phyloP scores from a whole-genome alignment of 169 alveolate genomes.

The Eimeria maxima region DNA sequence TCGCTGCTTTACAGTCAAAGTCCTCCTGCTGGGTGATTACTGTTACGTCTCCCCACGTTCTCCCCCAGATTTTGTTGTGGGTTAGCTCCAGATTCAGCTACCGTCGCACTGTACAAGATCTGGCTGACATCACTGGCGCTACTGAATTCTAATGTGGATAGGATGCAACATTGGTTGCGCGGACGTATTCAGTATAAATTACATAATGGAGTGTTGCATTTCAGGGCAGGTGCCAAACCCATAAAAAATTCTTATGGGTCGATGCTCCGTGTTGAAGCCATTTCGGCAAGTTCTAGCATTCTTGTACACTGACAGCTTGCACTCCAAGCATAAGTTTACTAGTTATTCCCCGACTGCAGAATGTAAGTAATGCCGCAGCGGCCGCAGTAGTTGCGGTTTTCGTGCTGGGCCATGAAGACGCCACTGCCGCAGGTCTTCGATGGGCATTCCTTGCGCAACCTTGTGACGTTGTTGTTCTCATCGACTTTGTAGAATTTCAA shows the following conservation, averaged over 20 bases:
- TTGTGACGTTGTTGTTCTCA: constrained; percentile 96
- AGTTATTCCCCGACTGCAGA: constrained; percentile 73
- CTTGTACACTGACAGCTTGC: constrained; percentile 2
- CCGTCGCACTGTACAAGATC: too few species aligned
- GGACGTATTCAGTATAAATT: neutral
- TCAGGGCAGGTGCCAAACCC: neutral
- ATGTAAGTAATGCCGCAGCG: constrained; percentile 97
- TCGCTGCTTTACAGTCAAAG: too few species aligned
- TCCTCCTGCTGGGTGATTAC: neutral
- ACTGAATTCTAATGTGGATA: neutral
- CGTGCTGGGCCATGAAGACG: constrained; percentile 99
- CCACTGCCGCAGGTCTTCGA: constrained; percentile 97
- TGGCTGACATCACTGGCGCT: too few species aligned
- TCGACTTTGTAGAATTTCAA: constrained; percentile 98
- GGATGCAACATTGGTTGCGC: neutral
- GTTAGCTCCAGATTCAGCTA: too few species aligned
- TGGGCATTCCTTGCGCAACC: constrained; percentile 97
- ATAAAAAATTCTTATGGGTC: neutral
- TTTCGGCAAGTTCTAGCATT: neutral
- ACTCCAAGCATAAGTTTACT: neutral
- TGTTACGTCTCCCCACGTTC: too few species aligned
- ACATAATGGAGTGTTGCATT: neutral
- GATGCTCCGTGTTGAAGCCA: neutral
- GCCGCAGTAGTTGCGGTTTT: constrained; percentile 99
- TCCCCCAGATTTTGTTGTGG: too few species aligned